Percentiles rank a stretch among this genome's conserved stretches.
These are phyloP conservation scores for Scheffersomyces illinoinensis DNA, from an alignment of 1,139 yeast genomes.

Conservation along the genomic window DNA sequence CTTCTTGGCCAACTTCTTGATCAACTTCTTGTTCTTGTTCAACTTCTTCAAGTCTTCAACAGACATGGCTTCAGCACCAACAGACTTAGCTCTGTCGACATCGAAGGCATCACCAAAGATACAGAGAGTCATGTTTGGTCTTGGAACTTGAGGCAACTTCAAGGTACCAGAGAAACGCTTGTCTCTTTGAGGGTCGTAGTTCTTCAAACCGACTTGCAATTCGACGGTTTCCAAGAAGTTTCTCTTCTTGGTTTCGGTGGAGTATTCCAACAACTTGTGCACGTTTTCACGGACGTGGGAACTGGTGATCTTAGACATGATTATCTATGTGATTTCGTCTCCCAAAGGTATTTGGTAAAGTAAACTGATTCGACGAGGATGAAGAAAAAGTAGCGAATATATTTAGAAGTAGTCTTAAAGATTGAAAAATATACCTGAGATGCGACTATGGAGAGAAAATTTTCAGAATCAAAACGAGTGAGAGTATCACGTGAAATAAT, in stretches of 20 bases:
- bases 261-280: slow-evolving; percentile 85
- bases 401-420: neutral
- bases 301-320: slow-evolving; percentile 92
- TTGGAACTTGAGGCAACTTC: slow-evolving; percentile 98
- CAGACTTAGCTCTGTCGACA: slow-evolving; percentile 99
- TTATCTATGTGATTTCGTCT: slow-evolving; percentile 54
- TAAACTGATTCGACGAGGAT: slow-evolving; percentile 56
- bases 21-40: slow-evolving; percentile 99
- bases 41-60: slow-evolving; percentile 99
- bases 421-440: neutral
- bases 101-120: slow-evolving; percentile 99
- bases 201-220: slow-evolving; percentile 99
- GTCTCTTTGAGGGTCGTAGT: slow-evolving; percentile 99
- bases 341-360: slow-evolving; percentile 59
- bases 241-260: slow-evolving; percentile 98
- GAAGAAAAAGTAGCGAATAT: slow-evolving; percentile 14
- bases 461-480: neutral
- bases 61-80: slow-evolving; percentile 99
- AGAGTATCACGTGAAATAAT: neutral
- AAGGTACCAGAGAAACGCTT: slow-evolving; percentile 99
- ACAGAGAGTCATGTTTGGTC: slow-evolving; percentile 99
- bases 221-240: slow-evolving; percentile 99
- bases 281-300: slow-evolving; percentile 97
- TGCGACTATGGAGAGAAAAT: neutral
- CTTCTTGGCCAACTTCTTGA: slow-evolving; percentile 99